These are phyloP conservation scores for Trichomonascaceae sp. DNA, from an alignment of 1,139 yeast species.

Conservation along the genomic window DNA sequence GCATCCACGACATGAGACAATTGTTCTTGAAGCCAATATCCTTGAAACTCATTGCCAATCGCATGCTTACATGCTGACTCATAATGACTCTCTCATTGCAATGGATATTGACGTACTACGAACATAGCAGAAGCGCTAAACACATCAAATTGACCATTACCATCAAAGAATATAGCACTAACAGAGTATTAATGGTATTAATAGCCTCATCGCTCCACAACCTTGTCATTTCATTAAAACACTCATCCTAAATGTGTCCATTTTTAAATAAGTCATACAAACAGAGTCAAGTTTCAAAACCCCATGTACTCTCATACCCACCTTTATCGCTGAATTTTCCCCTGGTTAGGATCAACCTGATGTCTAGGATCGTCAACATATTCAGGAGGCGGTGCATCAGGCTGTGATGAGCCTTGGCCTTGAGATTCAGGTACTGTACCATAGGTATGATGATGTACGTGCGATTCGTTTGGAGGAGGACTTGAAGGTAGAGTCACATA, in stretches of 20 bases:
- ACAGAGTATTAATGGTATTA: too few relatives aligned
- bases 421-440: slow-evolving; percentile 2
- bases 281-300: background rate
- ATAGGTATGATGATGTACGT: background rate
- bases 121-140: too few relatives aligned
- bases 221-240: too few relatives aligned
- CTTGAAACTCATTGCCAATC: too few relatives aligned
- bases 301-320: background rate
- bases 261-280: background rate
- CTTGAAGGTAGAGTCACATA: slow-evolving; percentile 10
- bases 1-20: too few relatives aligned
- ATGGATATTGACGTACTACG: too few relatives aligned
- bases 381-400: slow-evolving; percentile 4
- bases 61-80: too few relatives aligned
- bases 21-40: too few relatives aligned
- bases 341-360: slow-evolving; percentile 5
- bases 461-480: background rate
- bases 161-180: too few relatives aligned
- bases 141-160: too few relatives aligned
- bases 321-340: slow-evolving; percentile 3
- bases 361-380: slow-evolving; percentile 3
- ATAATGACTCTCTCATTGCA: too few relatives aligned
- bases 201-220: too few relatives aligned
- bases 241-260: background rate
- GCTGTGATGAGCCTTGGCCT: slow-evolving; percentile 6